phyloP scores from a whole-genome alignment of 1,139 yeast species.

The Candida neerlandica region DNA sequence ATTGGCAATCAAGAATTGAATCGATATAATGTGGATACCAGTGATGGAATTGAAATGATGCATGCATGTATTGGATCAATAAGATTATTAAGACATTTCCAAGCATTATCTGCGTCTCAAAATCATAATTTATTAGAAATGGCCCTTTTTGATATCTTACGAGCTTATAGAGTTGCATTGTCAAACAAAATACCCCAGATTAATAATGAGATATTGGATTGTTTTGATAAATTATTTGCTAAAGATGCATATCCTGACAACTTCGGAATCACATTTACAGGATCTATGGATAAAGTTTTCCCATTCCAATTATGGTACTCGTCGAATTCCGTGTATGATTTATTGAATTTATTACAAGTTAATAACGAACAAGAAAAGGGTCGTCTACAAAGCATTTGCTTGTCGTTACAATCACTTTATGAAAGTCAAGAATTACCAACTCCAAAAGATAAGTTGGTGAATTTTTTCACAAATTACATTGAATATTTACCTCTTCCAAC shows the following conservation, averaged over 20 bases:
- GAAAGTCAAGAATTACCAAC: slow-evolving; percentile 44
- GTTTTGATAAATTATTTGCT: slow-evolving; percentile 37
- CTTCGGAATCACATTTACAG: slow-evolving; percentile 17
- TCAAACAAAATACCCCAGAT: slow-evolving; percentile 32
- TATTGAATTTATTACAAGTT: slow-evolving; percentile 24
- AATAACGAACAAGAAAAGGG: slow-evolving; percentile 35
- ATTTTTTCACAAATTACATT: slow-evolving; percentile 44
- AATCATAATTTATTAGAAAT: slow-evolving; percentile 16
- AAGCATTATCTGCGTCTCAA: slow-evolving; percentile 19
- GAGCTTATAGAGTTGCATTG: slow-evolving; percentile 25
- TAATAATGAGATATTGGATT: slow-evolving; percentile 34
- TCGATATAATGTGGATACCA: slow-evolving; percentile 15
- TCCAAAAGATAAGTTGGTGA: slow-evolving; percentile 47
- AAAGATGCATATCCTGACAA: slow-evolving; percentile 25
- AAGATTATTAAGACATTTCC: slow-evolving; percentile 27
- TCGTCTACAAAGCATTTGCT: slow-evolving; percentile 39
- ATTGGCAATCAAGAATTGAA: slow-evolving; percentile 31
- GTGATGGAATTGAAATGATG: slow-evolving; percentile 18
- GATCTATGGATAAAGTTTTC: slow-evolving; percentile 24
- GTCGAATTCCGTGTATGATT: slow-evolving; percentile 44
- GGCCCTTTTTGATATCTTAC: slow-evolving; percentile 25
- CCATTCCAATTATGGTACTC: slow-evolving; percentile 57
- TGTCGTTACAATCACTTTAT: slow-evolving; percentile 35
- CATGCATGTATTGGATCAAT: slow-evolving; percentile 55
- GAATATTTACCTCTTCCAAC: slow-evolving; percentile 37